Evolutionary conservation across 495 filamentous ascomycete species (phyloP), one percentile per base, ranked within the genome.

Genomic region (Penicillium maclennaniae): DNA sequence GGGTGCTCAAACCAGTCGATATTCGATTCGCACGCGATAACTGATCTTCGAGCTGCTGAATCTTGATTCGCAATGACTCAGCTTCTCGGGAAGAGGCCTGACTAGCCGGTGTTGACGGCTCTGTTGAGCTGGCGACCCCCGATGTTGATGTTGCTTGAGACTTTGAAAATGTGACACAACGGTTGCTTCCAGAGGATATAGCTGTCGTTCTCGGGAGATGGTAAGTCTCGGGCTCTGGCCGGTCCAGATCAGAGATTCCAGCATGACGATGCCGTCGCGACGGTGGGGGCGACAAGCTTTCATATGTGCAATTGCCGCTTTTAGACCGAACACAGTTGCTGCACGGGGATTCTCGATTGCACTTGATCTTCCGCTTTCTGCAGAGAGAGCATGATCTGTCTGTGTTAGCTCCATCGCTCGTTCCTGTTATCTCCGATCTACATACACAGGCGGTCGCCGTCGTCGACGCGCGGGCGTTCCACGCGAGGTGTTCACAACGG

Each of bases 301-400:
- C 66, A 55, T 79, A 83, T 2, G 65, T 54, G 57, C 79, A 82
- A 8, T 27, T 50, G 2, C 47, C 62, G 40, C 62, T 76, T 47
- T 66, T 74, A 2, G 77, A 75, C 9, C 69, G 69, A 1, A 72
- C 1, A 46, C 80, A 82, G 52, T 81, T 79, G 53, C 67, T 76
- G 52, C 77, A 82, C 6, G 79, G 77, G 12, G 27, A 59, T 53
- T 75, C 69, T 23, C 74, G 67, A 62, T 79, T 72, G 56, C 79
- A 82, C 54, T 66, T 63, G n/a, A 80, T 72, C 49, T 82, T 82
- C 14, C 77, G 69, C 50, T 59, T 69, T 27, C 76, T 60, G 39
- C 79, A 82, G 1, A 74, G 62, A 28, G 57, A 51, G 56, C 78
- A 80, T 3, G 78, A 70, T n/a, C 71, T 71, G 40, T 4, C 15